Base-by-base conservation (phyloP, 768 basidiomycete species). In the Pleurotus tuoliensis region DNA sequence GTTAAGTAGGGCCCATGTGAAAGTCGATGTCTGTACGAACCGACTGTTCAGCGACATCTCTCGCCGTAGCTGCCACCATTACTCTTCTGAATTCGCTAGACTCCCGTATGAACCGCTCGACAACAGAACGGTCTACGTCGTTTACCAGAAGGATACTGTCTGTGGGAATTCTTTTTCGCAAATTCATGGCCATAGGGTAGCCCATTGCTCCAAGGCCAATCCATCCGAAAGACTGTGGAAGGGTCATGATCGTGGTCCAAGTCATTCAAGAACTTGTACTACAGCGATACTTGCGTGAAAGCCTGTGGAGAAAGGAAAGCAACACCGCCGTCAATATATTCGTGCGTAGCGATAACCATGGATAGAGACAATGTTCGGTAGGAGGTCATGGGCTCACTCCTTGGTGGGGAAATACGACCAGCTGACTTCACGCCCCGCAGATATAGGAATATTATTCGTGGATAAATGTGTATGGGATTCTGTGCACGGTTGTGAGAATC, bases 141-240 rank as follows among this genome's bases (percentile, higher is more conserved):
- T 71, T 77, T 13, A 77, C 67, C 43, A 58, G 59, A 41, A 78
- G 40, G 7, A 58, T 47, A 15, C 61, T 63, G n/a, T 66, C 59
- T 2, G 18, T 20, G 5, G 69, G 67, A 8, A 72, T 54, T 46
- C 71, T 72, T 46, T 63, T 64, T 11, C 69, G 67, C 7, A 78
- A 59, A 43, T 72, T 71, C 24, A 61, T 59, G 5, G 73, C 75
- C 76, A 78, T 76, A 0, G 75, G 76, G 60, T 71, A 75, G 3
- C 75, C 75, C 76, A 78, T 77, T 1, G 74, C 74, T 9, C 76
- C 76, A 4, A 76, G 63, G 15, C 75, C 74, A 50, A 78, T 66
- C 73, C 73, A 76, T 58, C 75, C 76, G 53, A 69, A 68, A 22
- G 51, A 50, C 49, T 55, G 27, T 1, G 70, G 69, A 15, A 65